phyloP scores from a whole-genome alignment of 805 yeast species.

The Candida coleopterorum region DNA sequence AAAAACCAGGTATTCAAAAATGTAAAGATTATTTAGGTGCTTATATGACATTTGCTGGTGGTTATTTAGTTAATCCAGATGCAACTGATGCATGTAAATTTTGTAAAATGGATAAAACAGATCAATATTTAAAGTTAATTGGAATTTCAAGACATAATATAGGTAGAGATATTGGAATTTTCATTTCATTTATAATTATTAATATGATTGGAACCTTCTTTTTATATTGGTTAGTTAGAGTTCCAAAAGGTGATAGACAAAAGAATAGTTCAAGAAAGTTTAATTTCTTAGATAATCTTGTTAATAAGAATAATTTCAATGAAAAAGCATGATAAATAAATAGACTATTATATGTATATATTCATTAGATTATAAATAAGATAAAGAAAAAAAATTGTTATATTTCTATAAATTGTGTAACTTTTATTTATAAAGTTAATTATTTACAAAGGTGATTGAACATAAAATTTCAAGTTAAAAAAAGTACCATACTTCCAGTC shows the following conservation, averaged over 20 bases:
- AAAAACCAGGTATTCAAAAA: slow-evolving; percentile 17
- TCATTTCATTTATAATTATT: slow-evolving; percentile 21
- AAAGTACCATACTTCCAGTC: too few species aligned
- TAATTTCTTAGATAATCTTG: not conserved
- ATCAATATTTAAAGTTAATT: slow-evolving; percentile 23
- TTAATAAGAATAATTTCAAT: not conserved
- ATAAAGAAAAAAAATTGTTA: too few species aligned
- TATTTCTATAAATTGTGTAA: too few species aligned
- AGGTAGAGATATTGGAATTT: slow-evolving; percentile 27
- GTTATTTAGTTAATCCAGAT: slow-evolving; percentile 14
- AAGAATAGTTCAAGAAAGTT: slow-evolving; percentile 5
- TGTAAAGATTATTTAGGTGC: slow-evolving; percentile 23
- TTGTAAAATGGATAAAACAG: slow-evolving; percentile 22
- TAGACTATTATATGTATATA: too few species aligned
- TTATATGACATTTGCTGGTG: slow-evolving; percentile 22
- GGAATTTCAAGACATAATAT: slow-evolving; percentile 16
- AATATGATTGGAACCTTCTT: slow-evolving; percentile 22
- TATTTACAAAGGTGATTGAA: too few species aligned
- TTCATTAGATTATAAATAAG: too few species aligned
- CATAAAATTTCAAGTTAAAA: too few species aligned
- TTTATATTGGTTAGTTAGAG: slow-evolving; percentile 40
- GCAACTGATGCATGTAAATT: slow-evolving; percentile 18
- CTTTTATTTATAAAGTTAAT: too few species aligned
- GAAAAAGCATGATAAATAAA: not conserved
- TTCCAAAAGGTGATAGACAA: slow-evolving; percentile 28